These are phyloP conservation scores for Dioscorea alata DNA, from an alignment of 106 monocot species.

Conservation along the genomic window DNA sequence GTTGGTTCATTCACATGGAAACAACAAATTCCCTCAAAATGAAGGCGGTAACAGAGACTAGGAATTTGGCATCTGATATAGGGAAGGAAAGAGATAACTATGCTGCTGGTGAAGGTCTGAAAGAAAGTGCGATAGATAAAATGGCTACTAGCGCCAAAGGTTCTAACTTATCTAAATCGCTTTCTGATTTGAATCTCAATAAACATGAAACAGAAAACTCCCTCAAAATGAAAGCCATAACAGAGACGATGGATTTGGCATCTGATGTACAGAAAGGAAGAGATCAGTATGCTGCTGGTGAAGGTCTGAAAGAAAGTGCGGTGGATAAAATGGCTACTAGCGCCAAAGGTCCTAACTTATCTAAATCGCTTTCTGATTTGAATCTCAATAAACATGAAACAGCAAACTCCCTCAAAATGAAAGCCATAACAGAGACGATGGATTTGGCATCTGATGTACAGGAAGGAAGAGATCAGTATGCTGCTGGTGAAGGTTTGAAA, in stretches of 20 bases:
- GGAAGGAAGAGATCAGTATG: not conserved
- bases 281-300: not conserved
- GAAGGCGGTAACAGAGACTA: not conserved
- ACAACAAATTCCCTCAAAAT: slow-evolving; percentile 4
- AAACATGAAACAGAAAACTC: not conserved
- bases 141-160: not conserved
- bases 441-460: not conserved
- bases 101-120: not conserved
- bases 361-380: not conserved
- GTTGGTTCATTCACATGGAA: slow-evolving; percentile 29
- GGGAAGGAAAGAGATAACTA: not conserved
- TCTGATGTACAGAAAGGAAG: not conserved
- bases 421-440: too few relatives aligned
- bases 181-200: not conserved
- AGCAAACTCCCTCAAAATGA: not conserved
- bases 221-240: too few relatives aligned
- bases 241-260: too few relatives aligned
- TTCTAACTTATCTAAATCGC: not conserved
- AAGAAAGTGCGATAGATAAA: not conserved
- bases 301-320: not conserved
- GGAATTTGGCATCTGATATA: not conserved
- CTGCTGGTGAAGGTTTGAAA: not conserved
- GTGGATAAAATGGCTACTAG: not conserved
- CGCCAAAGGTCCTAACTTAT: not conserved
- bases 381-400: not conserved